Base-by-base conservation (phyloP, 495 filamentous ascomycete species). In the Lentithecium fluviatile region DNA sequence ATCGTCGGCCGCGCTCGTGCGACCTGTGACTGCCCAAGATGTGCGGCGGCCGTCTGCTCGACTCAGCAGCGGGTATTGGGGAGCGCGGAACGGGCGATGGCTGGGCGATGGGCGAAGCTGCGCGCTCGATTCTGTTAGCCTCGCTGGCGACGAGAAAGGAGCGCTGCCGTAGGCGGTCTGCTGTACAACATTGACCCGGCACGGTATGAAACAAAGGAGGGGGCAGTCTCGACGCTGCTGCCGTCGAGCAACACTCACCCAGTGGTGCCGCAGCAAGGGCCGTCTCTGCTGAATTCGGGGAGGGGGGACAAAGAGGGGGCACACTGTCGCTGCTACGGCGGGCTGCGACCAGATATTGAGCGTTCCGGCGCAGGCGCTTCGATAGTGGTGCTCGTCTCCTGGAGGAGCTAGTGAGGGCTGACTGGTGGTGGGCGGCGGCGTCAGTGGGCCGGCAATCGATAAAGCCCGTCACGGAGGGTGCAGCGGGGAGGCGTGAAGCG, bases 151-250 rank as follows among this genome's bases (percentile, higher is more conserved):
- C 38, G 38, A 55, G 40, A 52, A 67, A 52, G 45, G 54, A 62
- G 60, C 43, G n/a, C 50, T 50, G 59, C 60, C 47, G 21, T 38
- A 40, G 59, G 49, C 55, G 50, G 42, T 23, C 36, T 60, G 60
- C 47, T 26, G 65, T 61, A 64, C 60, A 60, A 58, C 65, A 64
- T 60, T 45, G 52, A 48, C 60, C 65, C 64, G 51, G 52, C 65
- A 61, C 60, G 43, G 47, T 45, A 19, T 51, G 65, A 57, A 60
- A 68, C 65, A 68, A 68, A 64, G 32, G 59, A 62, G 56, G 60
- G 55, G 13, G 20, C 52, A 48, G 59, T 32, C 43, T 58, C 48
- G 23, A 45, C 51, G 53, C 47, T 40, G 61, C 36, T 24, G 29
- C 4, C 29, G 45, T 52, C 17, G 40, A 54, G 53, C 17, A 26